Percentiles rank a stretch among this genome's conserved stretches.
Evolutionary conservation across 2,329 filamentous ascomycete species (phyloP).

Genomic region (Didymella pomorum): DNA sequence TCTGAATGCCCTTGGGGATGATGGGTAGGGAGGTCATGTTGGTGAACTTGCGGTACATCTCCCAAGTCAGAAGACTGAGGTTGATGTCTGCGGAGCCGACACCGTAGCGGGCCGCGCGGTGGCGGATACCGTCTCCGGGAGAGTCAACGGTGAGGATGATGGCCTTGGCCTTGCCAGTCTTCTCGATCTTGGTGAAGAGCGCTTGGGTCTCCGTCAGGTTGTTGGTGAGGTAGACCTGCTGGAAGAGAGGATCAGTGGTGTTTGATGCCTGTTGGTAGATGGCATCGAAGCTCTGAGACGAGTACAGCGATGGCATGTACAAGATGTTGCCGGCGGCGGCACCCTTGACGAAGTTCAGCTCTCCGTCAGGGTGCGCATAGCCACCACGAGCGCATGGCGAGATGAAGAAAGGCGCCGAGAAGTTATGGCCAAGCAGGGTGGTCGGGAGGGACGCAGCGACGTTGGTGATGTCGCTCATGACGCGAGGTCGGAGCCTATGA

Average conservation of each 20-base stretch:
- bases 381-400: constrained; percentile 52
- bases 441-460: constrained; percentile 52
- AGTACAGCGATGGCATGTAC: constrained; percentile 57
- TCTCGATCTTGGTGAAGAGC: constrained; percentile 45
- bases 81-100: constrained; percentile 42
- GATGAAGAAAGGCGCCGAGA: constrained; percentile 65
- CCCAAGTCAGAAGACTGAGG: constrained; percentile 46
- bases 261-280: constrained; percentile 39
- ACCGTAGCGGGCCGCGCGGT: constrained; percentile 47
- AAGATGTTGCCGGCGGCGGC: constrained; percentile 60
- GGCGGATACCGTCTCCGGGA: constrained; percentile 49
- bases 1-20: constrained; percentile 53
- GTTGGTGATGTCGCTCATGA: constrained; percentile 59
- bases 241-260: constrained; percentile 50
- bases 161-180: constrained; percentile 48
- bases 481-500: constrained; percentile 59
- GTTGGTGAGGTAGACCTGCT: constrained; percentile 52
- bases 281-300: constrained; percentile 44
- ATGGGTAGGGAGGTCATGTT: constrained; percentile 51
- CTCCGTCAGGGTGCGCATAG: constrained; percentile 57
- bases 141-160: constrained; percentile 54
- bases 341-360: constrained; percentile 60
- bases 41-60: constrained; percentile 45
- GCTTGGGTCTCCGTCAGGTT: constrained; percentile 41
- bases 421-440: constrained; percentile 62